Conservation (phyloP, 208 protist species). For the Trypanosoma platydactyli region DNA sequence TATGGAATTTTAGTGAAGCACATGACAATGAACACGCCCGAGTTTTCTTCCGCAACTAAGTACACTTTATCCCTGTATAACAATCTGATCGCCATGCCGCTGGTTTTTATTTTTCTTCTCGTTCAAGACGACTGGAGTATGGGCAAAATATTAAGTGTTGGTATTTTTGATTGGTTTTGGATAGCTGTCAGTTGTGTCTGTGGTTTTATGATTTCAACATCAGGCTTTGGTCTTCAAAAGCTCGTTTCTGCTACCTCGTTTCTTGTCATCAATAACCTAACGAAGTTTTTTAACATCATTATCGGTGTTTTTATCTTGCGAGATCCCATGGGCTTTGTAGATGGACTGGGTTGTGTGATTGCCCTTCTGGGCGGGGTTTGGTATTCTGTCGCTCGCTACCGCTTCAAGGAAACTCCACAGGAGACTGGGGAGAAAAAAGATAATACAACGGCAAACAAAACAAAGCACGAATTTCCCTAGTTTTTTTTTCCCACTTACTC, state of each 20-base stretch:
- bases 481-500: slow-evolving; percentile 22
- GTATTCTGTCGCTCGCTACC: slow-evolving; percentile 29
- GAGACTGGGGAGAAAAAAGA: slow-evolving; percentile 6
- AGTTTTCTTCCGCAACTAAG: slow-evolving; percentile 31
- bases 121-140: slow-evolving; percentile 6
- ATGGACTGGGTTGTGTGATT: slow-evolving; percentile 29
- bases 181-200: slow-evolving; percentile 30
- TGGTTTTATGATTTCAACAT: slow-evolving; percentile 43
- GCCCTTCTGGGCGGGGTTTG: slow-evolving; percentile 30
- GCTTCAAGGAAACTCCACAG: slow-evolving; percentile 8
- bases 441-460: not conserved
- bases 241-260: slow-evolving; percentile 42
- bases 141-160: not conserved
- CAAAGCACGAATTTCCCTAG: not conserved
- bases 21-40: slow-evolving; percentile 18
- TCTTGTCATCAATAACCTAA: slow-evolving; percentile 41
- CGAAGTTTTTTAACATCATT: slow-evolving; percentile 44
- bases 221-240: slow-evolving; percentile 41
- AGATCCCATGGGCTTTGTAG: slow-evolving; percentile 23
- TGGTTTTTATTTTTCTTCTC: slow-evolving; percentile 27
- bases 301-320: slow-evolving; percentile 36
- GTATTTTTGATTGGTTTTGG: slow-evolving; percentile 28
- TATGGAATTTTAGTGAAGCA: slow-evolving; percentile 41
- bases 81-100: slow-evolving; percentile 29
- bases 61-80: slow-evolving; percentile 45